Evolutionary conservation across 1,284 basidiomycete species (phyloP), one percentile per base, ranked within the genome.

Genomic region (Pseudozyma sp.): DNA sequence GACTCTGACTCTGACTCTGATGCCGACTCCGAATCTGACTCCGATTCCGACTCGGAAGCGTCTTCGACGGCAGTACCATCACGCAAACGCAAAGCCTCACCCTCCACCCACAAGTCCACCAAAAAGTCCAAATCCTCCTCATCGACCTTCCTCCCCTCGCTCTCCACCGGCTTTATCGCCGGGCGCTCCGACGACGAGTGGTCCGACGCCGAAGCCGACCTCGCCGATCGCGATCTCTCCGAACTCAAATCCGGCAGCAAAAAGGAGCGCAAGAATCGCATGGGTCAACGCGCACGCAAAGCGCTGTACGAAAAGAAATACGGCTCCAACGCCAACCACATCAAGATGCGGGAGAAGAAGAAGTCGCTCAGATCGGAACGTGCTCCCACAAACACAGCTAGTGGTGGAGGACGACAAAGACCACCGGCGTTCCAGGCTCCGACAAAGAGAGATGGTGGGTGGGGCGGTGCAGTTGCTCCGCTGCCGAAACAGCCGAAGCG

Each of bases 221-320:
- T 88, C 42, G 89, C 86, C 9, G 77, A 84, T 13, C 84, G 77
- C 44, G 82, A 81, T 16, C 90, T 91, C 46, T 84, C 87, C 17
- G 71, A 74, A 37, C 62, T 56, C 64, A 66, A 55, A 53, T 71
- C 51, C 17, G 68, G 61, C 34, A 39, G 29, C 40, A 74, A 68
- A 50, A 72, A 68, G 47, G 68, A 76, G 37, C 90, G 90, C 85
- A 97, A 94, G 87, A 98, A 98, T 78, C 87, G 95, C 52, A 88
- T 94, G 54, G 95, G 95, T 16, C 95, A 98, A 85, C 87, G 94
- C 54, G 95, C 95, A 10, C 88, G 95, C 60, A 88, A 92, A 86
- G 92, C 92, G 93, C 95, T 98, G 72, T 97, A 94, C 94, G 95
- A 97, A 86, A 95, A 94, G 86, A 97, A 95, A 85, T 97, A 90